Base-by-base conservation (phyloP, 1,284 basidiomycete genomes). In the Papiliotrema nemorosa region DNA sequence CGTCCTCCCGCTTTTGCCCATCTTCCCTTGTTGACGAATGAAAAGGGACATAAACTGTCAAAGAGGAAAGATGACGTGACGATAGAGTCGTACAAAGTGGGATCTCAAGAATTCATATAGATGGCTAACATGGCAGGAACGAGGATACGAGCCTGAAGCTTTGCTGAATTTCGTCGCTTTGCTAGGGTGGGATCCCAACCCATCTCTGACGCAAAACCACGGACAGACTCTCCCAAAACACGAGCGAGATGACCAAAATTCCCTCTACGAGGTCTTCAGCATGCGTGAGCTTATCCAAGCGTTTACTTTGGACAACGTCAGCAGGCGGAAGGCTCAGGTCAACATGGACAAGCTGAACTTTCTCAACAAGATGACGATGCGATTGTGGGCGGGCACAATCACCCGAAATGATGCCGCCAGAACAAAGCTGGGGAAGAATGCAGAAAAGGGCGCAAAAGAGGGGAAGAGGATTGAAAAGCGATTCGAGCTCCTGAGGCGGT, bases 131-230 rank as follows among this genome's bases (percentile, higher is more conserved):
- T 38, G n/a, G 44, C 26, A 78, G 75, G 59, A 70, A n/a, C 70
- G 73, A 42, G 93, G 92, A 0, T 94, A 90, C 82, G 94, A 98
- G 69, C 87, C 92, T 0, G 82, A 83, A 50, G 90, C 93, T 0
- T 70, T 98, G 4, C 74, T 93, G 33, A 98, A 98, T 67, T 97
- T 93, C 84, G 80, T 97, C 3, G 91, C 88, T 0, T 76, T 97
- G 21, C 86, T 92, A 41, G 94, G 96, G 0, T 97, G 92, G 88
- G 91, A 90, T 37, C 80, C 80, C 10, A 76, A 79, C 22, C 36
- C 59, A 13, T 57, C 66, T 9, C 51, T 59, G 21, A 39, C 42
- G 40, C 27, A 36, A 3, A 26, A 55, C 37, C 58, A 18, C 22
- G 40, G 26, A 50, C 43, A 44, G 18, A 43, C 25, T 25, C 54